Base-by-base conservation (phyloP, 192 early-diverging fungal species). In the Backusella mclennaniae region DNA sequence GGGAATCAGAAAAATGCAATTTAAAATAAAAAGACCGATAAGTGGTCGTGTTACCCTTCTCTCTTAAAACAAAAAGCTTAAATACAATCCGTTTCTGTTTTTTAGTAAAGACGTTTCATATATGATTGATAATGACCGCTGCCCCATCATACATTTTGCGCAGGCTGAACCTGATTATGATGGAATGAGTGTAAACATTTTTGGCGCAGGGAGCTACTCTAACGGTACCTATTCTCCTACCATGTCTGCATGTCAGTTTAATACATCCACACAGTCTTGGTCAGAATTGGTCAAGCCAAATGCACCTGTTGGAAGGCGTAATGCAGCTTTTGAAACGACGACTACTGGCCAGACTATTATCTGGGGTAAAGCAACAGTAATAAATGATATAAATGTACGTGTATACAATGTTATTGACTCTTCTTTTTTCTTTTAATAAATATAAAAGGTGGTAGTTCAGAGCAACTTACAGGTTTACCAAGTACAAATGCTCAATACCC, bases 141-240 rank as follows among this genome's bases (percentile, higher is more conserved):
- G 71, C 19, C 71, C 71, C 23, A 35, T 49, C 31, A 21, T 73
- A 19, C 71, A 73, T 17, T 73, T 73, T 56, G 44, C 46, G 26
- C 44, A 52, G 29, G 71, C 49, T 17, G 26, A 35, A 23, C 44
- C 44, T 52, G 71, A 42, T 35, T 46, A 19, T 29, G 71, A 73
- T 73, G 49, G 35, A 35, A 19, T 52, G 14, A 73, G 71, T 73
- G 33, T 73, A 17, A 73, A 73, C 36, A 35, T 49, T 11, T 73
- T 73, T 49, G 71, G 71, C 9, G 29, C 71, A 53, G 71, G 71
- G 5, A 73, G 71, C 42, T 49, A 52, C 35, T n/a, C 42, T 14
- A 73, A 49, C 56, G 49, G 29, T 1, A 19, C 42, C 4, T 73
- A 73, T 35, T 33, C 31, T 4, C 29, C 42, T 17, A 52, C 23